Evolutionary conservation across 2,329 filamentous ascomycete species (phyloP).

Genomic region (Colletotrichum sp.): DNA sequence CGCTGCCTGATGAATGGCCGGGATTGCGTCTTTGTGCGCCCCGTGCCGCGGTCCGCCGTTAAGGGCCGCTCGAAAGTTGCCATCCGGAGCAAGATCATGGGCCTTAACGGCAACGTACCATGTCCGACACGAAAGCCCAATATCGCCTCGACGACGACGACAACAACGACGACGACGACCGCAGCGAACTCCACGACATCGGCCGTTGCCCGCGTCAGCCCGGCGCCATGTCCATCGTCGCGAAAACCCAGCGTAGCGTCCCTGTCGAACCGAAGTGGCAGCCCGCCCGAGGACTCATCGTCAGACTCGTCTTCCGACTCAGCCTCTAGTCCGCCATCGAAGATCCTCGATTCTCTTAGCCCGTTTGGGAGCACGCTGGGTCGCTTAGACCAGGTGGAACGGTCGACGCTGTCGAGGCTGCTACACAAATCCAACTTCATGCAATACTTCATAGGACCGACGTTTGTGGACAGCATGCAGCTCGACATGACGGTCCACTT

Average conservation of each 20-base stretch:
- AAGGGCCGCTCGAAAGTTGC: slow-evolving; percentile 14
- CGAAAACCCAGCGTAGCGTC: neutral
- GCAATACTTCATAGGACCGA: slow-evolving; percentile 14
- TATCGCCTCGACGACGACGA: neutral
- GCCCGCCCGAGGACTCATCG: slow-evolving; percentile 12
- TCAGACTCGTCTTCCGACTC: slow-evolving; percentile 16
- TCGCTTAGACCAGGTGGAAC: neutral
- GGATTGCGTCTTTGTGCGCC: slow-evolving; percentile 22
- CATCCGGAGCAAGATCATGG: slow-evolving; percentile 10
- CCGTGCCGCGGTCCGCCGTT: slow-evolving; percentile 16
- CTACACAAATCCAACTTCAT: slow-evolving; percentile 18
- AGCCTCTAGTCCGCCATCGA: slow-evolving; percentile 12
- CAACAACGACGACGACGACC: slow-evolving; percentile 1
- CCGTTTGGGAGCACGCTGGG: slow-evolving; percentile 9
- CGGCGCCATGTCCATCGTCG: neutral
- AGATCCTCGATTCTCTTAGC: slow-evolving; percentile 12
- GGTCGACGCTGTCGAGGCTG: neutral
- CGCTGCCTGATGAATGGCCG: slow-evolving; percentile 19
- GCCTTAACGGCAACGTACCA: neutral
- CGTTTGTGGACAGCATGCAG: slow-evolving; percentile 19
- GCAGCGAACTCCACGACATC: neutral
- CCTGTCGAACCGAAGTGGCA: neutral
- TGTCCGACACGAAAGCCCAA: neutral
- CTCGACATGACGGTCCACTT: slow-evolving; percentile 17
- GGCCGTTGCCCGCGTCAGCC: neutral